Base-by-base conservation (phyloP, 305 asterid species). In the Euphrasia arctica region DNA sequence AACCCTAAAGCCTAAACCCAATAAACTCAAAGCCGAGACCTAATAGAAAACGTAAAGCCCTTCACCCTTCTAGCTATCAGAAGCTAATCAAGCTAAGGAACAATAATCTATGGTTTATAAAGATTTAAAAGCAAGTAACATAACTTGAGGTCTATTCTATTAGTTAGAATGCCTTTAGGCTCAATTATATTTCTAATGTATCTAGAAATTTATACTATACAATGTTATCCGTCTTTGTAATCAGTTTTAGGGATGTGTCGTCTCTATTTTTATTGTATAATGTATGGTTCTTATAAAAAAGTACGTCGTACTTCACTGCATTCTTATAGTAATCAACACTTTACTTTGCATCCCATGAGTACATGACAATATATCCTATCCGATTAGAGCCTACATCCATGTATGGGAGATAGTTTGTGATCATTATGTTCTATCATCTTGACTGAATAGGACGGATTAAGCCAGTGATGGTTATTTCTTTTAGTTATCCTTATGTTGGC, bases 111-210 rank as follows among this genome's bases (percentile, higher is more conserved):
- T 39, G 60, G 57, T 63, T 63, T 58, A 50, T 32, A 49, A 56
- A 60, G 49, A 47, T 32, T 68, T 34, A 22, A 31, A 68, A 57
- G 65, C 66, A 60, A 36, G 65, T 18, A 60, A 15, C n/a, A 22
- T 58, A 9, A 6, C n/a, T 45, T 55, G 28, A 66, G 60, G 45
- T 18, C 22, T 18, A 18, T 18, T 39, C 12, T 39, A 39, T 39
- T 39, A 39, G 45, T 39, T 39, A 39, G 9, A 39, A 39, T 39
- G 11, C 45, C 9, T 36, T 36, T 39, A 8, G 45, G 45, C 9
- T 2, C 12, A 8, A 39, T 39, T 39, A 10, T 39, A 2, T 39
- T 1, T 39, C 45, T 39, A 9, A 39, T 39, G 45, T 39, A 39
- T 39, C 45, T 39, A 39, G 12, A 39, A 39, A 39, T 39, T 1